Evolutionary conservation across 2,329 filamentous ascomycete species (phyloP).

Genomic region (Dactylellina sp.): DNA sequence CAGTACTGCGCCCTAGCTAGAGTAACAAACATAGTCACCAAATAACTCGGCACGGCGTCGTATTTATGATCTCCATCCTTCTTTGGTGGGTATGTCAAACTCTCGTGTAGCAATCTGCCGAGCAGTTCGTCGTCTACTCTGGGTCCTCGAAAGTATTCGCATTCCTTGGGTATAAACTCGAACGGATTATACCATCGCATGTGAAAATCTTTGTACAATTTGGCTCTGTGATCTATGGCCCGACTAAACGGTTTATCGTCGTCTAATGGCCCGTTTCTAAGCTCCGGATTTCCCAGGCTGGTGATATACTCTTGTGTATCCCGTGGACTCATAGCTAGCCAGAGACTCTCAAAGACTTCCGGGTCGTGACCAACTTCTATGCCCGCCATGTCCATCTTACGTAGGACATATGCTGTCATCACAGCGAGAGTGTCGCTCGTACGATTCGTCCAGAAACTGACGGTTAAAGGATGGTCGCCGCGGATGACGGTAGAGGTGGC

Average conservation of each 20-base stretch:
- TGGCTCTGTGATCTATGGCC: constrained; percentile 37
- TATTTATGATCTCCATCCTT: constrained; percentile 24
- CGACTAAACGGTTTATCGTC: constrained; percentile 36
- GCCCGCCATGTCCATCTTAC: constrained; percentile 43
- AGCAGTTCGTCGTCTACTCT: constrained; percentile 18
- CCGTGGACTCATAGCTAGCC: constrained; percentile 38
- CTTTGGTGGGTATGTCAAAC: constrained; percentile 27
- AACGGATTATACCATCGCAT: constrained; percentile 43
- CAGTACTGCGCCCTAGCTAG: constrained; percentile 22
- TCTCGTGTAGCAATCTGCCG: constrained; percentile 20
- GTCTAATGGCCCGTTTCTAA: constrained; percentile 12
- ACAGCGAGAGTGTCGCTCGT: constrained; percentile 37
- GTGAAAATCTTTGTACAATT: constrained; percentile 38
- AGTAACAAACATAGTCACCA: constrained; percentile 52
- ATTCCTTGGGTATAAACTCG: constrained; percentile 37
- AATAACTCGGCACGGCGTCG: constrained; percentile 31
- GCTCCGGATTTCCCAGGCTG: constrained; percentile 17
- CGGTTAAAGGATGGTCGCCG: constrained; percentile 31
- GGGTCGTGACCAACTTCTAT: constrained; percentile 53
- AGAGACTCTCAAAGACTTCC: constrained; percentile 46
- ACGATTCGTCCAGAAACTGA: constrained; percentile 49
- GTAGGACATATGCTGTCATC: constrained; percentile 37
- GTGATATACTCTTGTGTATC: constrained; percentile 47
- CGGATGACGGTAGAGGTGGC: constrained; percentile 47
- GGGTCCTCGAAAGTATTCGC: constrained; percentile 21